A percentile compares a stretch with the other conserved stretches of the same genome.
Evolutionary conservation across 2,329 filamentous ascomycete genomes (phyloP).

Genomic region (Penicillium sp.): DNA sequence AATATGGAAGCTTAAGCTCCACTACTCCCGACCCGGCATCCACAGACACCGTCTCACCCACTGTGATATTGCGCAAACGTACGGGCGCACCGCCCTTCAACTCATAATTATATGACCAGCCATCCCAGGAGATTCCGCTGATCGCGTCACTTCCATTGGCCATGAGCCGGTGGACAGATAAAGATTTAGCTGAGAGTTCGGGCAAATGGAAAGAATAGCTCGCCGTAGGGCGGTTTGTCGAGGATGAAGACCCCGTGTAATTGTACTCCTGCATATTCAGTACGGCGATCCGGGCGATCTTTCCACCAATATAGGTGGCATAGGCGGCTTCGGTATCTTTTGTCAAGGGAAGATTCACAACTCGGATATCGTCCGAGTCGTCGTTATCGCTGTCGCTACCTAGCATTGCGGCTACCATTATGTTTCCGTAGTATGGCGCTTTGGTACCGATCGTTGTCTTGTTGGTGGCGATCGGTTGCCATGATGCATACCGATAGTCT

Average conservation of each 20-base stretch:
- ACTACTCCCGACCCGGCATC: constrained; percentile 35
- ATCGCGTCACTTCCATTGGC: constrained; percentile 67
- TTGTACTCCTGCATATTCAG: constrained; percentile 63
- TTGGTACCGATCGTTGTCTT: constrained; percentile 58
- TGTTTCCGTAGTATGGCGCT: constrained; percentile 64
- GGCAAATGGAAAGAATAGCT: constrained; percentile 29
- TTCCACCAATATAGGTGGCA: constrained; percentile 51
- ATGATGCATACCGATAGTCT: constrained; percentile 61
- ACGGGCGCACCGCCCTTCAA: constrained; percentile 56
- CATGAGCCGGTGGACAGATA: constrained; percentile 50
- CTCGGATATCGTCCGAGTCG: constrained; percentile 45
- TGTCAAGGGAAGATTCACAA: constrained; percentile 51
- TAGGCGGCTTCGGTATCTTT: constrained; percentile 54
- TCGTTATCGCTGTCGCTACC: not conserved
- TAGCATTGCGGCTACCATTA: constrained; percentile 59
- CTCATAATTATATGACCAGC: constrained; percentile 63
- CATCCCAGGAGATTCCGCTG: constrained; percentile 62
- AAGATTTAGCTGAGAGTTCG: constrained; percentile 17
- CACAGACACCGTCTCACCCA: constrained; percentile 45
- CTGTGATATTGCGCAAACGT: constrained; percentile 56
- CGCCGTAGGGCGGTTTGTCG: constrained; percentile 23
- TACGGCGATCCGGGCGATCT: constrained; percentile 52
- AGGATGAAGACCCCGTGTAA: constrained; percentile 51
- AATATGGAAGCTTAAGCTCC: constrained; percentile 27
- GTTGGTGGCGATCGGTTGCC: constrained; percentile 59